Base-by-base conservation (phyloP, 139 green algal species). In the Dunaliella primolecta region DNA sequence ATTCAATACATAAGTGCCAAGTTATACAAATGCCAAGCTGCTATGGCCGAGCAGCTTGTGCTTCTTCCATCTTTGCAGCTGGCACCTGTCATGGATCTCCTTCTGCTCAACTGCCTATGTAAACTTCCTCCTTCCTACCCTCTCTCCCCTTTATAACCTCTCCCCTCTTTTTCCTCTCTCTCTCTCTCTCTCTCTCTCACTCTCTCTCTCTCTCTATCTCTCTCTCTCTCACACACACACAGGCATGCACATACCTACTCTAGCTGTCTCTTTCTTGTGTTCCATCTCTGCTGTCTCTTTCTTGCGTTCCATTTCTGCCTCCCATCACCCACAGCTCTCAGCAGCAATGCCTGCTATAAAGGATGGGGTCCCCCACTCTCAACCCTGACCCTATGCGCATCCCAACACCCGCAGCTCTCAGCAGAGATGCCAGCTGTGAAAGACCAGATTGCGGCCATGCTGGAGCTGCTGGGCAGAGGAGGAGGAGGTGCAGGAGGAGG, bases 401-500 rank as follows among this genome's bases (percentile, higher is more conserved):
- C 20, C 56, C 56, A 20, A 77, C 71, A 31, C 71, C 3, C 75
- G 3, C 80, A 84, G 80, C 11, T 84, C 27, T 46, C 75, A 3
- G 80, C 55, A 55, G 80, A 84, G 56, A 1, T 84, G 46, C 80
- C 80, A 15, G 31, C 32, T 24, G 21, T 84, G 30, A 75, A 78
- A 31, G 29, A 77, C n/a, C 80, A 75, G 80, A 7, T 84, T 32
- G 30, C 55, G 1, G 25, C 15, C 15, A 25, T 64, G 46, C 46
- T 64, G 46, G 15, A 15, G 7, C 46, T 64, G 46, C 46, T 64
- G 15, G 46, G 46, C 7, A 15, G 7, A 7, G 46, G 7, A 64
- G 46, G 46, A 64, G 46, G 46, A 15, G 46, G 7, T 15, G 46
- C 46, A 64, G 46, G 46, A 15, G 46, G 46, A 15, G 46, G n/a